These are phyloP conservation scores for Yarrowia sp. DNA, from an alignment of 805 yeast species.

Conservation along the genomic window DNA sequence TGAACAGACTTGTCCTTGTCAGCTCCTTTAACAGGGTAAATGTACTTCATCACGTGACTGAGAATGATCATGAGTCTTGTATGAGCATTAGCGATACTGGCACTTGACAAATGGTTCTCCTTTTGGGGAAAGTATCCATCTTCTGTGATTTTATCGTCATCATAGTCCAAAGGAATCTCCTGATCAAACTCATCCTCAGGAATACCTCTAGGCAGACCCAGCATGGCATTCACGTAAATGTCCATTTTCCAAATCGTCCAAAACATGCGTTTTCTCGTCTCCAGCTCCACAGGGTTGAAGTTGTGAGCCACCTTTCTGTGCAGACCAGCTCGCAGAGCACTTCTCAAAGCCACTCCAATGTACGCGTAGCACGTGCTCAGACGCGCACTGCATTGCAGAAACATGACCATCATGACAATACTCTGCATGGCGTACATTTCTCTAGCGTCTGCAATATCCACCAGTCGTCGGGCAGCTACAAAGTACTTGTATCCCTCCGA, in stretches of 20 bases:
- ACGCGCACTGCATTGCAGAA: constrained; percentile 84
- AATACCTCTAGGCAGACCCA: constrained; percentile 80
- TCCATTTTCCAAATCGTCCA: constrained; percentile 92
- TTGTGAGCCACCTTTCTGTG: constrained; percentile 67
- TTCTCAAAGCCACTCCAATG: constrained; percentile 81
- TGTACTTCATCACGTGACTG: constrained; percentile 64
- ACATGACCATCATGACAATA: constrained; percentile 78
- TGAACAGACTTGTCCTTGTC: constrained; percentile 31
- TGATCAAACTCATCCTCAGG: constrained; percentile 82
- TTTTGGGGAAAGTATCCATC: constrained; percentile 51
- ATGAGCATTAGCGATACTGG: constrained; percentile 83
- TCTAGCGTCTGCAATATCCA: constrained; percentile 80
- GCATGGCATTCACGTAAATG: constrained; percentile 78
- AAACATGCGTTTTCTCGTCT: constrained; percentile 78
- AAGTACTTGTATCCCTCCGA: constrained; percentile 75
- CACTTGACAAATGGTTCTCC: constrained; percentile 59
- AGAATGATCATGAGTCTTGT: constrained; percentile 70
- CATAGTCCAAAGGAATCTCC: constrained; percentile 77
- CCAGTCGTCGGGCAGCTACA: constrained; percentile 71
- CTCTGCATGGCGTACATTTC: constrained; percentile 83
- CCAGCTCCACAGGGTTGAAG: constrained; percentile 75
- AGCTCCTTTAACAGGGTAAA: constrained; percentile 69
- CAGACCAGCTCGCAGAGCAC: constrained; percentile 78
- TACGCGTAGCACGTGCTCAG: constrained; percentile 84
- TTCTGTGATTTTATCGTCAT: constrained; percentile 80